phyloP scores from a whole-genome alignment of 2,329 filamentous ascomycete species.

The Cryphonectria nitschkei region DNA sequence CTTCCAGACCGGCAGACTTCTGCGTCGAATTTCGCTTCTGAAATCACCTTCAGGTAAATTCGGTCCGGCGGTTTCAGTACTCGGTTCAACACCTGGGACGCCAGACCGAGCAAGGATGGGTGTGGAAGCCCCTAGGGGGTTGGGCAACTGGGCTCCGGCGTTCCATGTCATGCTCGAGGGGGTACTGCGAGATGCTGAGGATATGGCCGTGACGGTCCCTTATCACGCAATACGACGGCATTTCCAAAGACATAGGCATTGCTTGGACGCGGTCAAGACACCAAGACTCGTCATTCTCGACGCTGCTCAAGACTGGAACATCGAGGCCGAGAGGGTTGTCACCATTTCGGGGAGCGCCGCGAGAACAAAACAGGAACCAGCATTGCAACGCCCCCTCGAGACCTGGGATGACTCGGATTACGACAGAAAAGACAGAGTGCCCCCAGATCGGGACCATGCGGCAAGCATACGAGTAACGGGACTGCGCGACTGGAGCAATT shows the following conservation, averaged over 20 bases:
- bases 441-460: slow-evolving; percentile 4
- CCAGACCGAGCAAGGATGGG: slow-evolving; percentile 19
- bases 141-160: slow-evolving; percentile 56
- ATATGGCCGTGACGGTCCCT: slow-evolving; percentile 60
- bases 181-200: slow-evolving; percentile 62
- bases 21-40: slow-evolving; percentile 48
- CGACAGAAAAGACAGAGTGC: slow-evolving; percentile 17
- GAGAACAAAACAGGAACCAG: slow-evolving; percentile 4
- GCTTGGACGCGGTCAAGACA: slow-evolving; percentile 56
- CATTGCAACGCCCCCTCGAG: slow-evolving; percentile 2
- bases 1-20: slow-evolving; percentile 51
- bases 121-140: slow-evolving; percentile 31
- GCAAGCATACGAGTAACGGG: slow-evolving; percentile 48
- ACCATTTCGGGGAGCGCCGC: neutral
- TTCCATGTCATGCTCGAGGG: slow-evolving; percentile 62
- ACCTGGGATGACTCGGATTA: slow-evolving; percentile 21
- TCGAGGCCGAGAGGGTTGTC: slow-evolving; percentile 44
- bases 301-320: slow-evolving; percentile 52
- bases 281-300: slow-evolving; percentile 61
- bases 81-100: slow-evolving; percentile 32
- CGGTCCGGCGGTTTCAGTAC: slow-evolving; percentile 47
- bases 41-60: slow-evolving; percentile 53
- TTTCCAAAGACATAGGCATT: slow-evolving; percentile 51
- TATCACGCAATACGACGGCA: slow-evolving; percentile 59
- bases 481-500: slow-evolving; percentile 61